Percentiles rank a stretch among this genome's conserved stretches.
phyloP scores from a whole-genome alignment of 202 grass and related monocot species.

The Zizania palustris region DNA sequence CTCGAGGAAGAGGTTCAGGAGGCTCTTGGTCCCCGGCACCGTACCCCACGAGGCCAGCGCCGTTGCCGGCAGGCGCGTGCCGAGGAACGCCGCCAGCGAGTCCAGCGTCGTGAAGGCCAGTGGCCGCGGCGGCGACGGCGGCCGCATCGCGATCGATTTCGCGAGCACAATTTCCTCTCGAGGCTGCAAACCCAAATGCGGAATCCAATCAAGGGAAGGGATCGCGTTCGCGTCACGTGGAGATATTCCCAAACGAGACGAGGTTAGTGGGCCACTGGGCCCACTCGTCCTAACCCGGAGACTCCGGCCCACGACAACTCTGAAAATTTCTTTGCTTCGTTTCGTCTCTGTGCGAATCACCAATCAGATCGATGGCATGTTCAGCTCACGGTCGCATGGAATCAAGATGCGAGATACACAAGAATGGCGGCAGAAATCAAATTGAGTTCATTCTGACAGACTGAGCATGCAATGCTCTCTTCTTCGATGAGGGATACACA shows the following conservation, averaged over 20 bases:
- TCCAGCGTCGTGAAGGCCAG: conserved; percentile 72
- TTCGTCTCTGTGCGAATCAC: too few relatives aligned
- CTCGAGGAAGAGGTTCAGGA: conserved; percentile 86
- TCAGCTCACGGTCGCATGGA: background rate
- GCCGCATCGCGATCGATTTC: conserved; percentile 14
- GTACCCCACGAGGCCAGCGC: conserved; percentile 68
- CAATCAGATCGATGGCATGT: too few relatives aligned
- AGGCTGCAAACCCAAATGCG: background rate
- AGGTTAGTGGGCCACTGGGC: background rate
- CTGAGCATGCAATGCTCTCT: conserved; percentile 35
- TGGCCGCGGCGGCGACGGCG: conserved; percentile 47
- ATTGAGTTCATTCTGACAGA: conserved; percentile 11
- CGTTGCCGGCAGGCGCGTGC: conserved; percentile 43
- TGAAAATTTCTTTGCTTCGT: too few relatives aligned
- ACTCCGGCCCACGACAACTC: too few relatives aligned
- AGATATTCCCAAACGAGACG: background rate
- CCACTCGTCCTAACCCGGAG: background rate
- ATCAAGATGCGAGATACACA: conserved; percentile 5
- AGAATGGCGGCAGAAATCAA: conserved; percentile 21
- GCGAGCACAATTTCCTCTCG: background rate
- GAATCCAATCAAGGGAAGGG: background rate
- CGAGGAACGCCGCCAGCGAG: conserved; percentile 69
- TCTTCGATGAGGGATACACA: background rate
- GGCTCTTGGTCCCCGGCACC: conserved; percentile 70
- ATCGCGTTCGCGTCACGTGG: background rate